Evolutionary conservation across 345 rosid species (phyloP).

Genomic region (Aurinia saxatilis): DNA sequence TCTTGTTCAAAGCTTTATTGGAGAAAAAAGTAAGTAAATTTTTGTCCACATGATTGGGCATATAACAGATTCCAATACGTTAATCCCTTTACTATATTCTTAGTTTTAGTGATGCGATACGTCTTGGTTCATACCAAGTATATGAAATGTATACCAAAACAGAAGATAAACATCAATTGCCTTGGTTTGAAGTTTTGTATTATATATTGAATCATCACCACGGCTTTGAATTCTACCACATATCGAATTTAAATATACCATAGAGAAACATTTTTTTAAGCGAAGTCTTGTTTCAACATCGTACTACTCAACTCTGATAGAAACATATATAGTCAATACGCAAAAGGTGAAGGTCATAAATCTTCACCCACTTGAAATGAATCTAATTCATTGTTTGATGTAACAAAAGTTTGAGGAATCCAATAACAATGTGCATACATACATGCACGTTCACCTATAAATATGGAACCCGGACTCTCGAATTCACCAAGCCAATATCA

Average conservation of each 20-base stretch:
- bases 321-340: background rate
- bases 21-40: too few relatives aligned
- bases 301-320: background rate
- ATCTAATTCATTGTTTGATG: slow-evolving; percentile 25
- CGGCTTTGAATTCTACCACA: too few relatives aligned
- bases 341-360: background rate
- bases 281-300: background rate
- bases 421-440: background rate
- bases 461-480: background rate
- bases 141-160: too few relatives aligned
- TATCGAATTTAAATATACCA: background rate
- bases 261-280: background rate
- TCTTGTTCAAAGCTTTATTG: too few relatives aligned
- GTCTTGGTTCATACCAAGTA: too few relatives aligned
- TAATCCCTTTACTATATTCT: too few relatives aligned
- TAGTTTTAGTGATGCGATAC: too few relatives aligned
- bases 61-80: too few relatives aligned
- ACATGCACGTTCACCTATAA: slow-evolving; percentile 15
- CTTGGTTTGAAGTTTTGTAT: too few relatives aligned
- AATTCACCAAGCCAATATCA: slow-evolving; percentile 2
- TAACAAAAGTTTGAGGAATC: slow-evolving; percentile 17
- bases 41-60: too few relatives aligned
- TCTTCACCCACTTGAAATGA: slow-evolving; percentile 10
- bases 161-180: too few relatives aligned
- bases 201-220: too few relatives aligned